These are phyloP conservation scores for Canavalia gladiata DNA, from an alignment of 306 rosid species.

Conservation along the genomic window DNA sequence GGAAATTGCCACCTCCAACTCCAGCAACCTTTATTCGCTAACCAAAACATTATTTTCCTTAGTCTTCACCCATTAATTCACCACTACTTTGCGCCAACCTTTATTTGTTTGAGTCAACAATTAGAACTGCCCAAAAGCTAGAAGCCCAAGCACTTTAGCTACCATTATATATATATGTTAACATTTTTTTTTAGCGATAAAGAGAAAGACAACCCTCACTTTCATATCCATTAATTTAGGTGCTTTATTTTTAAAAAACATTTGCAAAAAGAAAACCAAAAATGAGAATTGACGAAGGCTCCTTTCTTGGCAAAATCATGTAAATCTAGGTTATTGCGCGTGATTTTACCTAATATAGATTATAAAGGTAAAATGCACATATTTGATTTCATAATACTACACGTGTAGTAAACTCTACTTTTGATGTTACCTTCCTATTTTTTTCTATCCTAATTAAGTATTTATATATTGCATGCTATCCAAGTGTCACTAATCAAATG, in stretches of 20 bases:
- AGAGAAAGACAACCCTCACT: slow-evolving; percentile 24
- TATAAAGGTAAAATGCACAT: background rate
- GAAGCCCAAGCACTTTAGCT: slow-evolving; percentile 40
- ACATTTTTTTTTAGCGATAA: background rate
- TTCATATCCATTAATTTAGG: slow-evolving; percentile 2
- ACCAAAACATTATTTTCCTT: slow-evolving; percentile 18
- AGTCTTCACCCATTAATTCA: slow-evolving; percentile 4
- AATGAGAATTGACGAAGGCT: background rate
- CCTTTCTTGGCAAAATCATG: slow-evolving; percentile 12
- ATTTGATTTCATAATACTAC: slow-evolving; percentile 21
- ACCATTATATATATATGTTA: slow-evolving; percentile 8
- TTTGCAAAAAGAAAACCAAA: background rate
- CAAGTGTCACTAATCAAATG: slow-evolving; percentile 41
- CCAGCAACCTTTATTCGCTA: slow-evolving; percentile 38
- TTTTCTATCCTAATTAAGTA: background rate
- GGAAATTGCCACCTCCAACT: slow-evolving; percentile 39
- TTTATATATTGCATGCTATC: slow-evolving; percentile 17
- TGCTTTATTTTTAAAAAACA: background rate
- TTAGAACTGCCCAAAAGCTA: slow-evolving; percentile 40
- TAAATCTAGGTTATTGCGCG: background rate
- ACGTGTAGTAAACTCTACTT: slow-evolving; percentile 26
- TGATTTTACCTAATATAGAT: slow-evolving; percentile 14
- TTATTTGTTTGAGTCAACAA: slow-evolving; percentile 43
- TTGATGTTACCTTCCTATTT: slow-evolving; percentile 31
- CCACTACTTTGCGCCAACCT: background rate